phyloP scores from a whole-genome alignment of 2,329 filamentous ascomycete species.

The Leptographium wingfieldii region DNA sequence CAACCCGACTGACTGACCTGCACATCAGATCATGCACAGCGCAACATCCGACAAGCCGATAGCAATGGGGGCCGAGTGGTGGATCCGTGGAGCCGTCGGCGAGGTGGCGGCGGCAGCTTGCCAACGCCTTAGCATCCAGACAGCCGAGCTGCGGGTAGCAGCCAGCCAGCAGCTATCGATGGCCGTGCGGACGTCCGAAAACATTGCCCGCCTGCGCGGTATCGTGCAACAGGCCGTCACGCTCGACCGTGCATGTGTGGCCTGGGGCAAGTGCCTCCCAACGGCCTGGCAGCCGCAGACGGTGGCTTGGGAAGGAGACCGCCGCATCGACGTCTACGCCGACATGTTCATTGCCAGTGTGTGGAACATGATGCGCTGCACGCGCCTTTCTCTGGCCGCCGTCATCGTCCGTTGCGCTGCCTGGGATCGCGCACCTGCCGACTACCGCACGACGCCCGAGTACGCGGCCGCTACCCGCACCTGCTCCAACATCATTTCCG shows the following conservation, averaged over 20 bases:
- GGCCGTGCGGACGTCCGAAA: conserved; percentile 33
- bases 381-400: conserved; percentile 41
- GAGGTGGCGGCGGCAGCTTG: conserved; percentile 34
- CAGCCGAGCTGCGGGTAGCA: conserved; percentile 42
- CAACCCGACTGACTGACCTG: background rate
- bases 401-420: conserved; percentile 46
- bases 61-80: conserved; percentile 44
- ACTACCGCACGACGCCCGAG: conserved; percentile 50
- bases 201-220: conserved; percentile 35
- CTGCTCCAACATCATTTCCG: conserved; percentile 40
- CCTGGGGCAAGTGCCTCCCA: conserved; percentile 39
- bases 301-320: conserved; percentile 44
- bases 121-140: conserved; percentile 39
- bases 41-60: conserved; percentile 40
- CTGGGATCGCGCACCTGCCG: conserved; percentile 46
- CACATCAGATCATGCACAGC: conserved; percentile 40
- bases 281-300: conserved; percentile 37
- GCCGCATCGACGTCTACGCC: conserved; percentile 44
- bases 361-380: conserved; percentile 42
- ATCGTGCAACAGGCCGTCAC: conserved; percentile 38
- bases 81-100: conserved; percentile 39
- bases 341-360: conserved; percentile 47
- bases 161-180: conserved; percentile 36
- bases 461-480: conserved; percentile 41
- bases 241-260: conserved; percentile 37